A percentile compares a stretch with the other conserved stretches of the same genome.
Conservation (phyloP, 75 land plant species). For the Pinus taeda region DNA sequence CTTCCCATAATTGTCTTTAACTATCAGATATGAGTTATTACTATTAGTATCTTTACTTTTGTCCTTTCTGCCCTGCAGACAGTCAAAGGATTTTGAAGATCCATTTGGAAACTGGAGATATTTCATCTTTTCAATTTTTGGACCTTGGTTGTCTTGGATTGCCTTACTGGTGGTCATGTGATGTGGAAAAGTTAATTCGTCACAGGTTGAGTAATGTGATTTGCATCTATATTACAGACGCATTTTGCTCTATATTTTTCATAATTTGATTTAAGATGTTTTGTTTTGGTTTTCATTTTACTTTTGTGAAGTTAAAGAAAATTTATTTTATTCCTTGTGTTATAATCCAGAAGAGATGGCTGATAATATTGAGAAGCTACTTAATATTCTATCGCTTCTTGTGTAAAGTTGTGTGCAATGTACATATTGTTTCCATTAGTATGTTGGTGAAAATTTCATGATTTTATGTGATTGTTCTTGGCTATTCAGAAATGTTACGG, state of each 20-base stretch:
- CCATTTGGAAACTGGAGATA: constrained; percentile 24
- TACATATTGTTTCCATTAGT: neutral
- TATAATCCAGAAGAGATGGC: neutral
- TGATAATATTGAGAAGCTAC: neutral
- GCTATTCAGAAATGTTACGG: neutral
- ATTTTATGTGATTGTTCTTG: neutral
- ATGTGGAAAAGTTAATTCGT: constrained; percentile 34
- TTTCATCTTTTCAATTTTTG: constrained; percentile 44
- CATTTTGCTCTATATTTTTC: neutral
- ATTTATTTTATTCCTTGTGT: neutral
- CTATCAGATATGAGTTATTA: neutral
- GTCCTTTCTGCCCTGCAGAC: constrained; percentile 26
- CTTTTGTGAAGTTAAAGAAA: neutral
- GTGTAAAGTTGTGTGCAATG: neutral
- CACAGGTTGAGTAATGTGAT: constrained; percentile 16
- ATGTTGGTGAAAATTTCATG: neutral
- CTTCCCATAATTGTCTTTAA: neutral
- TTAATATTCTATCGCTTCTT: neutral
- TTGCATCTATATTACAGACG: neutral
- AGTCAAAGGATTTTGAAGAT: constrained; percentile 41
- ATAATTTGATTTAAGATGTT: neutral
- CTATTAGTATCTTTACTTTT: neutral
- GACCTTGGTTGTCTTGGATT: constrained; percentile 71
- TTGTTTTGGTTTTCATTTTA: neutral
- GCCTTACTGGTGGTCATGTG: constrained; percentile 63